Evolutionary conservation across 2,329 filamentous ascomycete species (phyloP), one percentile per base, ranked within the genome.

Genomic region (Bipolaris oryzae): DNA sequence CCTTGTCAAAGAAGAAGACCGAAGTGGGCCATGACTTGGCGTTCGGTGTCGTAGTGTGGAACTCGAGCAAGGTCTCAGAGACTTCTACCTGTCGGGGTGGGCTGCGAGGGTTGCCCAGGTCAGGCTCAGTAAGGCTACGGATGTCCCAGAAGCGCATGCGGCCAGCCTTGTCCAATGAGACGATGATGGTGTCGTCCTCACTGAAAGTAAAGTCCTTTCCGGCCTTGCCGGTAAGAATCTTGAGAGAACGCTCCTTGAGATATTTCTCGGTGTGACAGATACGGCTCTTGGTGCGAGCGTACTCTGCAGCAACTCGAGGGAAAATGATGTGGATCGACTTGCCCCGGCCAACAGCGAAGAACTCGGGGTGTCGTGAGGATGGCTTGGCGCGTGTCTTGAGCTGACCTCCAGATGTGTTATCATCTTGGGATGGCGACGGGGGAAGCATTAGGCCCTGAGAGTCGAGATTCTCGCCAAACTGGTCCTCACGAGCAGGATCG

Each of bases 61-160:
- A 86, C 28, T 91, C 96, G 79, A 95, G 86, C 61, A 98, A 78
- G 5, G 95, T 93, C 62, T 92, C 89, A 67, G 91, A 92, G 57
- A 98, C 86, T 76, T 96, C 92, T 45, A 92, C 81, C 1, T 87
- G 77, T 21, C 74, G 75, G 46, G 82, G 77, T 49, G 79, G 77
- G 44, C 57, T 64, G 38, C 73, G 68, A 20, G 77, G 74, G 45
- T 76, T 75, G 16, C 81, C 77, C 55, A 79, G 80, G 18, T 78
- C 75, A 31, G 77, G 77, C 49, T 82, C 78, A 7, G 82, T 89
- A 53, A 97, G 83, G 58, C 90, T 87, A 57, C 90, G 90, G 64
- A 98, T 91, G 75, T 99, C 95, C 96, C 95, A 99, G 82, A 99
- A 97, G 78, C 96, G 95, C 79, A 98, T 89, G 60, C 92, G 89